Evolutionary conservation across 2,329 filamentous ascomycete species (phyloP), one percentile per base, ranked within the genome.

Genomic region (Moelleriella libera): DNA sequence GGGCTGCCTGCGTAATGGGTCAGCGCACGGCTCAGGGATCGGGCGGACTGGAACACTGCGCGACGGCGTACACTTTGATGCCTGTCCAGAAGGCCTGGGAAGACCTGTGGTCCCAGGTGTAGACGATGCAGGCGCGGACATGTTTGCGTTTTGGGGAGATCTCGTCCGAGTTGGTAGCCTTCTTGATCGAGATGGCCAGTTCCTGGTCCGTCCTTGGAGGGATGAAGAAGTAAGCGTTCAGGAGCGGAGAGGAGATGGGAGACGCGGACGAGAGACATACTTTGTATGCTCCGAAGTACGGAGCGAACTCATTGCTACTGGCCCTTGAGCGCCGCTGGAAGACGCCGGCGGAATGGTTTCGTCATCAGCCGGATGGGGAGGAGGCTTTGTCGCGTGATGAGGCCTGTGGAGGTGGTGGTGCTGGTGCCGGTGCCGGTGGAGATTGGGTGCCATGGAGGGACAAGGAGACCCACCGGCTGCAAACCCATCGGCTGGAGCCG

Each of bases 21-120:
- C 31, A 51, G 50, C 21, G 21, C 21, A n/a, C 30, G 14, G 43
- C 32, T 34, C n/a, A 10, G 21, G 21, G 34, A 37, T 9, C 34
- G 8, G 34, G 34, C 12, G 8, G 12, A 37, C 12, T 37, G 34
- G 12, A 12, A 37, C 3, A 12, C 9, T 34, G 45, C 37, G 30
- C 45, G 47, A 43, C 43, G 71, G 75, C 83, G 56, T 76, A 94
- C 84, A 97, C 89, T 80, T 98, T 98, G 77, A 98, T 94, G 63
- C 89, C 90, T 49, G 87, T 81, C 92, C 92, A 98, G 66, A 98
- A 98, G 61, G 89, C 87, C 62, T 81, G 76, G 41, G 89, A 94
- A 54, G 85, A 94, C 70, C 94, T 94, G 72, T 98, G 88, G 68
- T 98, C 92, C 92, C 92, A 98, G 50, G 90, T 97, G 67, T 97